These are phyloP conservation scores for Erodium moschatum DNA, from an alignment of 441 rosid species.

Conservation along the genomic window DNA sequence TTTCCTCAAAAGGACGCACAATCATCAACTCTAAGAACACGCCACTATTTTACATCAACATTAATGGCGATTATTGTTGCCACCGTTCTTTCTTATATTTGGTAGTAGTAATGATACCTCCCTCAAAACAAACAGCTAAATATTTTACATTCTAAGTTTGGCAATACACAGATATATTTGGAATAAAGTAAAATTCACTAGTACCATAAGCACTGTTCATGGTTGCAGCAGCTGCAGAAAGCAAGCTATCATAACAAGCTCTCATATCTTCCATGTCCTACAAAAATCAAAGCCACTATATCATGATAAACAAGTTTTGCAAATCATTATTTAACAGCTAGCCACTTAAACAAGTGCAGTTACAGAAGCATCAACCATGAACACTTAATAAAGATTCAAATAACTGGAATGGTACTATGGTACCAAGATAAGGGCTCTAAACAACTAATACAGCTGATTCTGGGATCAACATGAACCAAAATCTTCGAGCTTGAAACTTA, in stretches of 20 bases:
- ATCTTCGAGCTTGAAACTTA: background rate
- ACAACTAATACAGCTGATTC: background rate
- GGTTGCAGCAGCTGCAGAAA: conserved; percentile 62
- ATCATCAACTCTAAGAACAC: background rate
- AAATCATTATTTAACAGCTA: background rate
- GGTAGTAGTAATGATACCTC: background rate
- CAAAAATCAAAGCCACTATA: background rate
- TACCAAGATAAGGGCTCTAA: background rate
- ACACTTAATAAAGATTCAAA: background rate
- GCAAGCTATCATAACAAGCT: conserved; percentile 60
- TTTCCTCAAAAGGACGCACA: background rate
- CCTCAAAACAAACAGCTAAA: background rate
- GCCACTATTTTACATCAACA: background rate
- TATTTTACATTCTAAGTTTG: background rate
- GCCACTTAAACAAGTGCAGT: background rate
- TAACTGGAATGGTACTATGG: background rate
- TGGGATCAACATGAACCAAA: too few species aligned
- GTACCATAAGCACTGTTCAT: conserved; percentile 53
- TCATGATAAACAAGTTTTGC: background rate
- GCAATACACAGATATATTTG: background rate
- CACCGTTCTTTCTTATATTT: background rate
- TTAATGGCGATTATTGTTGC: too few species aligned
- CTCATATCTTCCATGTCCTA: conserved; percentile 60
- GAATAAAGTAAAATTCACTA: background rate
- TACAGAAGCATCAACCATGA: background rate